A percentile compares a stretch with the other conserved stretches of the same genome.
These are phyloP conservation scores for Cytospora chrysosperma DNA, from an alignment of 2,329 filamentous ascomycete genomes.

Conservation along the genomic window DNA sequence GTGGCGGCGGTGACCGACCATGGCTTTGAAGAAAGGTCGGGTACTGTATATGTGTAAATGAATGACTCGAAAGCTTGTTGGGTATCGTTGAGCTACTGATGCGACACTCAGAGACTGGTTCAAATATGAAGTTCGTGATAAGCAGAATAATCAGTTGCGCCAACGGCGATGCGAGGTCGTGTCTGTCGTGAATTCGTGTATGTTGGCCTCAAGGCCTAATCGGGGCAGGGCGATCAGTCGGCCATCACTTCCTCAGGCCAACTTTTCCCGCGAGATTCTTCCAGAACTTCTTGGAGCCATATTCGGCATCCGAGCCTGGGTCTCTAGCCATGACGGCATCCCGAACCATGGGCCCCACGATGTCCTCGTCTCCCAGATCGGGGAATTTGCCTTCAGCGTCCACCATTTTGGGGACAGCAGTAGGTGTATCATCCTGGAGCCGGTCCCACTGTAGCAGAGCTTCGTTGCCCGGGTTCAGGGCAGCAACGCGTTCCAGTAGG, in stretches of 20 bases:
- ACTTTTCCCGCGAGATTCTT: conserved; percentile 49
- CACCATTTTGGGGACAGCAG: conserved; percentile 66
- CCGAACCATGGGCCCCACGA: conserved; percentile 86
- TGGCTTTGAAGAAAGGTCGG: background rate
- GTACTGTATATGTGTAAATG: background rate
- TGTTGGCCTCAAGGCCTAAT: background rate
- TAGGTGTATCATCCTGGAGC: conserved; percentile 55
- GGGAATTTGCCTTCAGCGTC: conserved; percentile 83
- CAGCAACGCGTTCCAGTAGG: conserved; percentile 54
- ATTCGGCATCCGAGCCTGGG: conserved; percentile 41
- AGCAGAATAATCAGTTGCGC: background rate
- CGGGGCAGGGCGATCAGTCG: background rate
- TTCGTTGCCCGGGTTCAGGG: conserved; percentile 32
- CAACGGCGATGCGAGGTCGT: conserved; percentile 20
- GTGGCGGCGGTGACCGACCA: background rate
- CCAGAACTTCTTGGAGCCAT: conserved; percentile 45
- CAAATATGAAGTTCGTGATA: background rate
- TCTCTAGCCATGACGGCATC: conserved; percentile 53
- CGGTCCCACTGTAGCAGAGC: conserved; percentile 37
- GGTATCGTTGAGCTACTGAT: background rate
- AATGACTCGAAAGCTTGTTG: background rate
- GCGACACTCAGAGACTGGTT: background rate
- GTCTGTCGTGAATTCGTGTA: conserved; percentile 15
- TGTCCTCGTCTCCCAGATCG: conserved; percentile 82
- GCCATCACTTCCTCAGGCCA: conserved; percentile 32